Base-by-base conservation (phyloP, 805 yeast genomes). In the Metschnikowia hibisci region DNA sequence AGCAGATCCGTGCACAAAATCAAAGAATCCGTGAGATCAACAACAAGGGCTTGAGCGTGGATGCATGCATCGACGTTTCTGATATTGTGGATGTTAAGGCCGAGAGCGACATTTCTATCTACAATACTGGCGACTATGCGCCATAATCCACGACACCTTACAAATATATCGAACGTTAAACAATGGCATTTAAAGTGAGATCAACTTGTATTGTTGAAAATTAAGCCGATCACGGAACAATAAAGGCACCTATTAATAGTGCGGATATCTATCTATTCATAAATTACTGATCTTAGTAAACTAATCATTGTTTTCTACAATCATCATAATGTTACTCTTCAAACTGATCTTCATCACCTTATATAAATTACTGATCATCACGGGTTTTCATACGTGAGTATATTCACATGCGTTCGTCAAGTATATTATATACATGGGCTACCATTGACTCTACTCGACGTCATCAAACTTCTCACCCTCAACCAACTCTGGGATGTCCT, bases 401-500 rank as follows among this genome's bases (percentile, higher is more conserved):
- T 37, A 30, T 29, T 15, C 29, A 37, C 46, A 46, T 46, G 44
- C 50, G 39, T 40, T 46, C 46, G 46, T 46, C 46, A 43, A 34
- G 44, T 41, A 43, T 43, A 43, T 34, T 43, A 46, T 43, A 46
- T 46, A 46, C 42, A 39, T 18, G 15, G 39, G 29, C 36, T 16
- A 26, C 27, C 39, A 28, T 12, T n/a, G 25, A 32, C 33, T 44
- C 56, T 70, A 70, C 58, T 70, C 75, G 48, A 71, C 76, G 34
- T 70, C 84, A 67, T 84, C 91, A 62, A 84, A 84, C 68, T 79
- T 87, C 77, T 87, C 95, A 62, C 91, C 95, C 64, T 84, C 93
- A 55, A 87, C 87, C 63, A 91, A 78, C 58, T 81, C 86, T 52
- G 87, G 87, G 55, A 82, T 81, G 54, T 81, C 84, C 60, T 78